Evolutionary conservation across 345 rosid species (phyloP).

Genomic region (Fremontodendron californicum): DNA sequence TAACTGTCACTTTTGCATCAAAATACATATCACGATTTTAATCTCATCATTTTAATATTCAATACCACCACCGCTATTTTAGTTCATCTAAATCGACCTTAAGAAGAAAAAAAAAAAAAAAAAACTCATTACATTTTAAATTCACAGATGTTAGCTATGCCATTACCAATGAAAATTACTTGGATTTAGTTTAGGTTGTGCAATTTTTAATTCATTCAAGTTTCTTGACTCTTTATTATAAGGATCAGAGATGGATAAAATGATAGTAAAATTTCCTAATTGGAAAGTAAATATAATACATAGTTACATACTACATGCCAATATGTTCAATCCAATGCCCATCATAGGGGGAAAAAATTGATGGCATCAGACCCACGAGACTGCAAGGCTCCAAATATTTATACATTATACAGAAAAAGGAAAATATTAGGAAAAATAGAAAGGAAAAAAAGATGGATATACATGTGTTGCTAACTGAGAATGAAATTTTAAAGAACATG

Average conservation of each 20-base stretch:
- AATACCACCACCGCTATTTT: no score
- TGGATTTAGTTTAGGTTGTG: not conserved
- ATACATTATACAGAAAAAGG: not conserved
- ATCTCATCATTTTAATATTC: no score
- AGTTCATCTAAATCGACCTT: no score
- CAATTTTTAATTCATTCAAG: not conserved
- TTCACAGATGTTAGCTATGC: not conserved
- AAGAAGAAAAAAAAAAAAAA: no score
- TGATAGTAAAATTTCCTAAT: not conserved
- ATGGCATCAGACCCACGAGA: slow-evolving; percentile 23
- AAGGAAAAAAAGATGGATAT: slow-evolving; percentile 10
- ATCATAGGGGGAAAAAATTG: slow-evolving; percentile 15
- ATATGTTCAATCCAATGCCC: slow-evolving; percentile 23
- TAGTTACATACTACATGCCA: not conserved
- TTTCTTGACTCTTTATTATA: not conserved
- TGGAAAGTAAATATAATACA: slow-evolving; percentile 1
- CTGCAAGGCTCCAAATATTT: not conserved
- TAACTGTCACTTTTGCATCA: no score
- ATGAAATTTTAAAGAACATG: slow-evolving; percentile 13
- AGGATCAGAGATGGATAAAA: not conserved
- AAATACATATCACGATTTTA: no score
- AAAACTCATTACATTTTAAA: not conserved
- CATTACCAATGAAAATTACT: not conserved
- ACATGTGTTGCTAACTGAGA: slow-evolving; percentile 12
- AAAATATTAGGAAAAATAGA: not conserved